Evolutionary conservation across 352 stramenopile genomes (phyloP).

Genomic region (Globisporangium solare): DNA sequence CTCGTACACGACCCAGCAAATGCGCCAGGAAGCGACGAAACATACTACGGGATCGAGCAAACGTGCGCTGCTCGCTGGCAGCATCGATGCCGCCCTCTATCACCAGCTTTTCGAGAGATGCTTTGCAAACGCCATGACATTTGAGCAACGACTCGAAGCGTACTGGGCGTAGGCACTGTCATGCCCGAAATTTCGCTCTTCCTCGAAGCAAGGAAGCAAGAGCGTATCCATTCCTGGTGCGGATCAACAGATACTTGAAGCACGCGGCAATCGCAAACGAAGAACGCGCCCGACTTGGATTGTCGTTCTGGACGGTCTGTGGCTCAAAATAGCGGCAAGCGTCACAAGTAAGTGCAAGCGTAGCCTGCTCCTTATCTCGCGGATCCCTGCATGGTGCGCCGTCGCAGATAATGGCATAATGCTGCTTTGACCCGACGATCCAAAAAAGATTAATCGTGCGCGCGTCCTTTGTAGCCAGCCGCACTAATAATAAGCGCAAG

Average conservation of each 20-base stretch:
- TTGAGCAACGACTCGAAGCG: constrained; percentile 7
- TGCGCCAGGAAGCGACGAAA: constrained; percentile 1
- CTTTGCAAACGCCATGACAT: constrained; percentile 4
- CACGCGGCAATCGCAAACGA: no score
- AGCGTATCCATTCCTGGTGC: no score
- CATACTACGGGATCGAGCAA: neutral
- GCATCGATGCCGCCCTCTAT: constrained; percentile 11
- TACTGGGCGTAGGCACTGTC: constrained; percentile 1
- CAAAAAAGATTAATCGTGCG: neutral
- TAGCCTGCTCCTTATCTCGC: neutral
- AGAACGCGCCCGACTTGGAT: no score
- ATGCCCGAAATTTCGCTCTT: neutral
- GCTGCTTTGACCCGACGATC: neutral
- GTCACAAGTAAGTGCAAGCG: neutral
- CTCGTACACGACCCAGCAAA: constrained; percentile 10
- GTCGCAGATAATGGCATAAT: neutral
- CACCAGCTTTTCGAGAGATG: constrained; percentile 8
- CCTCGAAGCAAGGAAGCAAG: no score
- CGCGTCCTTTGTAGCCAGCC: no score
- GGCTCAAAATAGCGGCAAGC: neutral
- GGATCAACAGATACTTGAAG: no score
- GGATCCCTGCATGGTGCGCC: neutral
- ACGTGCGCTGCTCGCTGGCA: neutral
- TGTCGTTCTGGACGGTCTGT: neutral
- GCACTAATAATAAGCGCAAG: neutral